phyloP scores from a whole-genome alignment of 2,329 filamentous ascomycete species.

The Didymella pomorum region DNA sequence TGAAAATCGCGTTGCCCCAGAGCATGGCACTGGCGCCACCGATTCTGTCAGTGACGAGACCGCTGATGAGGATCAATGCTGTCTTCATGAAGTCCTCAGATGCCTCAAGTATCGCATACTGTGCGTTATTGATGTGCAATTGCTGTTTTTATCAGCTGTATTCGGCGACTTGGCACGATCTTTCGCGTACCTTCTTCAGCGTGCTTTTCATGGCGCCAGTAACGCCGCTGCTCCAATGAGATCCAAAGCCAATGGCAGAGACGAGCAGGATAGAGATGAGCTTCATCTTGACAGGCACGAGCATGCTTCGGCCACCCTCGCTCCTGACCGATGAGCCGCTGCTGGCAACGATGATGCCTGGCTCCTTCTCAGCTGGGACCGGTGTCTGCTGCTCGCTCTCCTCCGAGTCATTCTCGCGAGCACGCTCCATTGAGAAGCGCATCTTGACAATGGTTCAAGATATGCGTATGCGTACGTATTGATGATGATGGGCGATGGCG shows the following conservation, averaged over 20 bases:
- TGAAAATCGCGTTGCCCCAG: conserved; percentile 69
- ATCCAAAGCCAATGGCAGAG: conserved; percentile 66
- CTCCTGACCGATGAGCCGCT: conserved; percentile 20
- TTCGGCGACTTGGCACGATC: not conserved
- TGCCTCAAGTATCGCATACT: conserved; percentile 66
- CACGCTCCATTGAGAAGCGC: conserved; percentile 15
- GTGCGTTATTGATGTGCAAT: conserved; percentile 66
- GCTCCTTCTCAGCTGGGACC: conserved; percentile 10
- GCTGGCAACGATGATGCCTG: conserved; percentile 12
- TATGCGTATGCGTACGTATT: not conserved
- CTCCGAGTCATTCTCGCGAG: conserved; percentile 1
- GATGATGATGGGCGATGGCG: not conserved
- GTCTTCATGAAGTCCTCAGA: conserved; percentile 71
- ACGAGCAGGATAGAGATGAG: conserved; percentile 60
- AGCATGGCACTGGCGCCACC: conserved; percentile 66
- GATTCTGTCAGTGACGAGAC: conserved; percentile 65
- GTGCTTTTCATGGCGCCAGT: conserved; percentile 69
- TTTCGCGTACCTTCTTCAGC: conserved; percentile 59
- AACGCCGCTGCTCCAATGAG: conserved; percentile 67
- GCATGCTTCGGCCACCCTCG: conserved; percentile 9
- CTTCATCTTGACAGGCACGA: conserved; percentile 35
- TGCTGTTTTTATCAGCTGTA: conserved; percentile 38
- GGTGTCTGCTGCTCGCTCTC: conserved; percentile 8
- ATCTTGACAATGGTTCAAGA: not conserved
- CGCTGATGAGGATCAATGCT: conserved; percentile 62